phyloP scores from a whole-genome alignment of 2,329 filamentous ascomycete genomes.

The Fusarium armeniacum region DNA sequence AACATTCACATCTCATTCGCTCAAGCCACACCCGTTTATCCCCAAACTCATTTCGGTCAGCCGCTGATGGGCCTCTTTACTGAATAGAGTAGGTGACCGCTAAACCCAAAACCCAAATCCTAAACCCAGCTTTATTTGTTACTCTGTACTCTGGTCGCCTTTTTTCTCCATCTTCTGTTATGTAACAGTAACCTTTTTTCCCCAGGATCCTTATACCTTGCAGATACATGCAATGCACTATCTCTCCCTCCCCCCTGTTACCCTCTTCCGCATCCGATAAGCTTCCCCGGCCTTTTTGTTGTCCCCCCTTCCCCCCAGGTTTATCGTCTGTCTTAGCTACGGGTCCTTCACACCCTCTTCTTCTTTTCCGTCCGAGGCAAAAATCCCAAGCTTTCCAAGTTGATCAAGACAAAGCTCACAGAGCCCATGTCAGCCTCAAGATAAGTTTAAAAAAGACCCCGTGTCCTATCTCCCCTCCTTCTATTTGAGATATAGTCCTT shows the following conservation, averaged over 20 bases:
- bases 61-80: slow-evolving; percentile 3
- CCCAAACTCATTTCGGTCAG: background rate
- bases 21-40: slow-evolving; percentile 8
- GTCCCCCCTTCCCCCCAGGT: slow-evolving; percentile 14
- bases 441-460: slow-evolving; percentile 6
- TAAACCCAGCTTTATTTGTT: background rate
- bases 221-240: background rate
- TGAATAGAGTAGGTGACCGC: slow-evolving; percentile 11
- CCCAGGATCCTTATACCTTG: slow-evolving; percentile 6
- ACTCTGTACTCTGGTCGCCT: too few relatives aligned
- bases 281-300: slow-evolving; percentile 15
- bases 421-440: slow-evolving; percentile 13
- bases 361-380: too few relatives aligned
- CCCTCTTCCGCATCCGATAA: slow-evolving; percentile 21
- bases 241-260: background rate
- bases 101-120: background rate
- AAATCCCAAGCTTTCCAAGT: background rate
- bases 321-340: slow-evolving; percentile 15
- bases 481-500: slow-evolving; percentile 22
- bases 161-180: slow-evolving; percentile 24
- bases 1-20: background rate
- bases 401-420: background rate
- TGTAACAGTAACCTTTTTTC: slow-evolving; percentile 14
- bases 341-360: slow-evolving; percentile 26
- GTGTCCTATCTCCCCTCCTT: slow-evolving; percentile 34